Evolutionary conservation across 331 rosid species (phyloP), one percentile per base, ranked within the genome.

Genomic region (Rosa hybrid): DNA sequence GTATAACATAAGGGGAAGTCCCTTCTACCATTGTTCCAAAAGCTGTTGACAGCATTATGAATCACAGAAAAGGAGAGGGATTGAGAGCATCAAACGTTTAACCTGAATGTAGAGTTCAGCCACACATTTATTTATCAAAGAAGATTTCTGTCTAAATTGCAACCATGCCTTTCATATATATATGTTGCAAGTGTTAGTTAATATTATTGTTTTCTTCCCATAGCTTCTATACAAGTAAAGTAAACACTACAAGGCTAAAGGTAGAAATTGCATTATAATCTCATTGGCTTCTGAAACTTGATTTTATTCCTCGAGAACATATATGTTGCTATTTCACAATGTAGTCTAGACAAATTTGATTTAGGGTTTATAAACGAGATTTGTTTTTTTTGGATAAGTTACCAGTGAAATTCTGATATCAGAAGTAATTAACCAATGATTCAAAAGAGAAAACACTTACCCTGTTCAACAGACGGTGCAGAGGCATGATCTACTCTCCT

Each of bases 401-500:
- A 12, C 4, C 25, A 44, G 12, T 25, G 1, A n/a, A 41, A 3
- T 23, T 71, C 17, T 71, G 59, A 71, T 48, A 72, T 72, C 62
- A 50, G 11, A 44, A 46, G 4, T 11, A 46, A 30, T 30, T 30
- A 30, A 71, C 41, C 41, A 23, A 21, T 8, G 51, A 20, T 68
- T 69, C 18, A 12, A 25, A 7, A 46, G 13, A 72, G 7, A 14
- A 13, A 3, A 41, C 3, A 30, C 71, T 68, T 80, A 93, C 98
- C 98, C 16, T 30, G 48, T 50, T 21, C 80, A 18, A 48, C 12
- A 7, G 83, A 86, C 11, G 88, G 41, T 77, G 67, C 81, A 1
- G 91, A 44, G 16, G 83, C 9, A 68, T 68, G 49, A 41, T 80
- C 83, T 53, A 88, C 90, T 71, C 71, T 82, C 82, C 72, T 88